Evolutionary conservation across 371 early-diverging fungal genomes (phyloP).

Genomic region (Neoconidiobolus thromboides): DNA sequence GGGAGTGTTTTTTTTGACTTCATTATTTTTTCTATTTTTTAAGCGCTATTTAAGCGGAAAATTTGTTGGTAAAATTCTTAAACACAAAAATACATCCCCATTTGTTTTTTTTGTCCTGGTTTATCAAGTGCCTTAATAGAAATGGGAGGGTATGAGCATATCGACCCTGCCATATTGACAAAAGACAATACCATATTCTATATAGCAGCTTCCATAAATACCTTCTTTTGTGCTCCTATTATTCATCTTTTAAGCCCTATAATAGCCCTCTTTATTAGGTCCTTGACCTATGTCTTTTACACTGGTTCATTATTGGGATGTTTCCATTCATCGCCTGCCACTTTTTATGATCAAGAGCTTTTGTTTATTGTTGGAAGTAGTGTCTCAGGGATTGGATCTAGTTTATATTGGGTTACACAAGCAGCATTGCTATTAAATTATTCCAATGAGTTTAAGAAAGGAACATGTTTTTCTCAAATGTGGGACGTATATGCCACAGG

Average conservation of each 20-base stretch:
- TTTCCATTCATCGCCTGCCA: constrained; percentile 18
- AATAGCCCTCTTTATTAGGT: constrained; percentile 25
- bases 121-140: constrained; percentile 66
- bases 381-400: constrained; percentile 50
- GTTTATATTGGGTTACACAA: constrained; percentile 64
- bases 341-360: constrained; percentile 32
- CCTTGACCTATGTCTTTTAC: constrained; percentile 29
- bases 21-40: too few species aligned
- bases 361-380: constrained; percentile 39
- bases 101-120: constrained; percentile 22
- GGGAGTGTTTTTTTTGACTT: too few species aligned
- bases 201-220: constrained; percentile 39
- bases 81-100: not conserved
- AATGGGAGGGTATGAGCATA: constrained; percentile 43
- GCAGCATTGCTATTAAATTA: not conserved
- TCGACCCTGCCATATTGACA: constrained; percentile 37
- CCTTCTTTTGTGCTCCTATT: constrained; percentile 35
- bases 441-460: constrained; percentile 37
- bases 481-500: constrained; percentile 60
- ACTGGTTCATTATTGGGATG: constrained; percentile 28
- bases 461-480: constrained; percentile 52
- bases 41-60: too few species aligned
- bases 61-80: too few species aligned
- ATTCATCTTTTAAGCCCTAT: constrained; percentile 33
- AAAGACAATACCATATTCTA: constrained; percentile 50